These are phyloP conservation scores for Phytophthora melonis DNA, from an alignment of 352 stramenopile genomes.

Conservation along the genomic window DNA sequence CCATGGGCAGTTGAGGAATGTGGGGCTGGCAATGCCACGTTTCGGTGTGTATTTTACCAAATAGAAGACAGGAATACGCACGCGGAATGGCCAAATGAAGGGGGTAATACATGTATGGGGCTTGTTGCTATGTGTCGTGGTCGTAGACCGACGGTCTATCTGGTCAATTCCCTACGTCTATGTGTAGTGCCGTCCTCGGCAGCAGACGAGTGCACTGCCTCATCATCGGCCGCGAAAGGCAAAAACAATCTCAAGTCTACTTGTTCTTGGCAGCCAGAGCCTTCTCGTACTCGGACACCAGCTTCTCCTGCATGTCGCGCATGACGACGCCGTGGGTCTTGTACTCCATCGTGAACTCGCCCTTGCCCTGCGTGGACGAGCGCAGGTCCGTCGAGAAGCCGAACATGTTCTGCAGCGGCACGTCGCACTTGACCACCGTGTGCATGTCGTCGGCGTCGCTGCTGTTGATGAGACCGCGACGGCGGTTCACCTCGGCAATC, in stretches of 20 bases:
- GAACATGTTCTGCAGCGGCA: slow-evolving; percentile 99
- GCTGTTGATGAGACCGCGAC: slow-evolving; percentile 96
- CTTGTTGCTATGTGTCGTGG: slow-evolving; percentile 15
- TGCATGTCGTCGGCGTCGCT: slow-evolving; percentile 96
- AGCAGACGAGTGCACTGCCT: background rate
- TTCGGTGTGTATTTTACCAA: background rate
- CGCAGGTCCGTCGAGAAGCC: slow-evolving; percentile 98
- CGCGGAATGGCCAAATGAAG: background rate
- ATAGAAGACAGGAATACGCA: background rate
- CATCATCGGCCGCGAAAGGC: background rate
- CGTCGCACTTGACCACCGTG: slow-evolving; percentile 93
- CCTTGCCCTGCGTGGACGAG: slow-evolving; percentile 97
- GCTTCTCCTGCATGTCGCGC: slow-evolving; percentile 94
- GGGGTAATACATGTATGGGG: slow-evolving; percentile 26
- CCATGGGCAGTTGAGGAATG: slow-evolving; percentile 19
- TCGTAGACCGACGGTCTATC: slow-evolving; percentile 24
- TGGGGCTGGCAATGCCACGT: slow-evolving; percentile 6
- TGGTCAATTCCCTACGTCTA: slow-evolving; percentile 31
- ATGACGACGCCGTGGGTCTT: slow-evolving; percentile 95
- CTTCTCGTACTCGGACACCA: slow-evolving; percentile 95
- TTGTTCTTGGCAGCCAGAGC: slow-evolving; percentile 85
- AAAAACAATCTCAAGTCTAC: slow-evolving; percentile 31
- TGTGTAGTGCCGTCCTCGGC: slow-evolving; percentile 8
- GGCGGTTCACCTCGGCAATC: slow-evolving; percentile 94
- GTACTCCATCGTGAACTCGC: slow-evolving; percentile 99